Percentiles rank a stretch among this genome's conserved stretches.
phyloP scores from a whole-genome alignment of 352 stramenopile genomes.

The Peronospora belbahrii region DNA sequence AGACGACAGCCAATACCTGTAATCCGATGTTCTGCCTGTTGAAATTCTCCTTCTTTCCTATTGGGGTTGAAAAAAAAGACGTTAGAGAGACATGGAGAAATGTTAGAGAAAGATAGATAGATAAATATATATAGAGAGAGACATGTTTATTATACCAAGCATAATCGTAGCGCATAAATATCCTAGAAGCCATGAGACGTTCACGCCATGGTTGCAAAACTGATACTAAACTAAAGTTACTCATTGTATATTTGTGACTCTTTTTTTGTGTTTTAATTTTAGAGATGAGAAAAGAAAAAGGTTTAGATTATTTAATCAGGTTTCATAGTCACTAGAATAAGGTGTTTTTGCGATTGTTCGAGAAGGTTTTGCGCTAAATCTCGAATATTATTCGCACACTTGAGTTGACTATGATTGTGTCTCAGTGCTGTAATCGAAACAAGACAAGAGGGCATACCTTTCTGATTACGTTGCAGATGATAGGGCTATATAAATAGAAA shows the following conservation, averaged over 20 bases:
- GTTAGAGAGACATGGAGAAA: conserved; percentile 10
- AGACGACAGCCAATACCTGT: conserved; percentile 58
- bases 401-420: neutral
- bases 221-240: no score
- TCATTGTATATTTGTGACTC: neutral
- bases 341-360: conserved; percentile 24
- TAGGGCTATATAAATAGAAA: neutral
- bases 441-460: conserved; percentile 17
- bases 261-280: neutral
- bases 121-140: conserved; percentile 2
- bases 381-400: conserved; percentile 3
- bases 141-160: conserved; percentile 57
- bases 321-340: no score
- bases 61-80: neutral
- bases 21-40: conserved; percentile 32
- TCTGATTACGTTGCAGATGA: conserved; percentile 21
- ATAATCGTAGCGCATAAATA: conserved; percentile 85
- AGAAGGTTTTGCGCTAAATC: conserved; percentile 26
- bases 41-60: conserved; percentile 69
- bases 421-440: conserved; percentile 1
- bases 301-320: conserved; percentile 4
- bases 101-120: conserved; percentile 5
- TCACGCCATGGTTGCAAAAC: conserved; percentile 33
- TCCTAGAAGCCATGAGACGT: conserved; percentile 37
- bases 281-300: neutral